Conservation (phyloP, 23 red algal species). For the Gracilaria domingensis region DNA sequence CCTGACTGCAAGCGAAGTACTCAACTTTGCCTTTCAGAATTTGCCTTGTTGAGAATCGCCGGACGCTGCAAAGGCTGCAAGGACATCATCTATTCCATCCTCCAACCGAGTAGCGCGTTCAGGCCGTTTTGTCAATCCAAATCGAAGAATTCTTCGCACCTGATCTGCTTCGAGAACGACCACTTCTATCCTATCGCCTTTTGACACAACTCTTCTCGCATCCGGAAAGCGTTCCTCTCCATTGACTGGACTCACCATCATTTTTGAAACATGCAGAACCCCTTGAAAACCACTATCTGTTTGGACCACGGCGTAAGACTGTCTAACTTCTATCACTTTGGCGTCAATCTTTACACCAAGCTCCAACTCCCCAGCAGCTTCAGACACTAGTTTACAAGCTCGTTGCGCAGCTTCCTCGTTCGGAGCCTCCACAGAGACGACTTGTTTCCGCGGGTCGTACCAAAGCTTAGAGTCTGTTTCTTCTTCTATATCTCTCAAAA, state of each 20-base stretch:
- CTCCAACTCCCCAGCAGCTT: constrained; percentile 48
- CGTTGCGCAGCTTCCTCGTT: constrained; percentile 23
- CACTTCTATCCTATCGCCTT: constrained; percentile 41
- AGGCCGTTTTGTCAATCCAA: constrained; percentile 31
- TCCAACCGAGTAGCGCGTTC: neutral
- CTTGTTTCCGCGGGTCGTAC: constrained; percentile 28
- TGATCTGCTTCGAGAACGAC: constrained; percentile 48
- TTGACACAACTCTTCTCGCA: constrained; percentile 9
- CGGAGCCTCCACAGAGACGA: constrained; percentile 50
- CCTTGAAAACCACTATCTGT: constrained; percentile 29
- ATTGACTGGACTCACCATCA: constrained; percentile 35
- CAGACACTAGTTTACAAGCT: constrained; percentile 20
- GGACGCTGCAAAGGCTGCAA: constrained; percentile 20
- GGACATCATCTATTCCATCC: constrained; percentile 34
- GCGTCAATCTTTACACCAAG: constrained; percentile 43
- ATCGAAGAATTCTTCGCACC: constrained; percentile 31
- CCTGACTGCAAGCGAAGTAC: neutral
- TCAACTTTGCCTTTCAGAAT: neutral
- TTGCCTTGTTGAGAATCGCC: constrained; percentile 19
- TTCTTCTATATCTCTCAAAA: constrained; percentile 46
- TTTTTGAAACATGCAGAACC: constrained; percentile 71
- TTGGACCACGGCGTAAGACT: constrained; percentile 47
- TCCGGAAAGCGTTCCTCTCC: constrained; percentile 43
- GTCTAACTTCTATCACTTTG: constrained; percentile 38
- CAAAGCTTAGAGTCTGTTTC: constrained; percentile 30